Evolutionary conservation across 2,329 filamentous ascomycete species (phyloP).

Genomic region (Aspergillus fumigatiaffinis): DNA sequence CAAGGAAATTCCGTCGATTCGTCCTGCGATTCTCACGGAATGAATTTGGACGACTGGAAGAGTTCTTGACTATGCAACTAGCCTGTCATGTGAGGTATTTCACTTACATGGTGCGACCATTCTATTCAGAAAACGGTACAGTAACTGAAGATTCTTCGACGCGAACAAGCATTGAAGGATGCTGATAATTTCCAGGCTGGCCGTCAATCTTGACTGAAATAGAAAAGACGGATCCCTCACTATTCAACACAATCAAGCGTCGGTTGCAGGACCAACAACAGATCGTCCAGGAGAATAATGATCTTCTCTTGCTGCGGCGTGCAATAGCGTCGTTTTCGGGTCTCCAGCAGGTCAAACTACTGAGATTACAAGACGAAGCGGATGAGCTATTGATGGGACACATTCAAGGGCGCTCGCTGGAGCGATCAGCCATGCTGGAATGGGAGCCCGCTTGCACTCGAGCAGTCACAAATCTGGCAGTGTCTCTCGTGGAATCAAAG

Average conservation of each 20-base stretch:
- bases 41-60: slow-evolving; percentile 32
- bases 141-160: slow-evolving; percentile 13
- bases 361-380: slow-evolving; percentile 58
- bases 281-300: slow-evolving; percentile 49
- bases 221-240: slow-evolving; percentile 14
- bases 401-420: slow-evolving; percentile 45
- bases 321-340: slow-evolving; percentile 57
- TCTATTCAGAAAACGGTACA: slow-evolving; percentile 38
- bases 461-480: slow-evolving; percentile 55
- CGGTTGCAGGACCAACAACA: slow-evolving; percentile 38
- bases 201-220: slow-evolving; percentile 19
- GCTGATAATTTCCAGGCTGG: slow-evolving; percentile 31
- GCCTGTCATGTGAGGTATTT: slow-evolving; percentile 36
- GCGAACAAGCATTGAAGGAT: background rate
- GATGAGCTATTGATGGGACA: slow-evolving; percentile 54
- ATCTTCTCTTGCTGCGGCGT: slow-evolving; percentile 50
- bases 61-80: slow-evolving; percentile 34
- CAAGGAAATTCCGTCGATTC: slow-evolving; percentile 37
- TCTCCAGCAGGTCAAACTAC: slow-evolving; percentile 62
- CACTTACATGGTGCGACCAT: slow-evolving; percentile 40
- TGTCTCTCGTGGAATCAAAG: slow-evolving; percentile 53
- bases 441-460: slow-evolving; percentile 63
- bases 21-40: slow-evolving; percentile 33
- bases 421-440: slow-evolving; percentile 49
- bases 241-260: slow-evolving; percentile 25